These are phyloP conservation scores for Crucibulum laeve DNA, from an alignment of 768 basidiomycete genomes.

Conservation along the genomic window DNA sequence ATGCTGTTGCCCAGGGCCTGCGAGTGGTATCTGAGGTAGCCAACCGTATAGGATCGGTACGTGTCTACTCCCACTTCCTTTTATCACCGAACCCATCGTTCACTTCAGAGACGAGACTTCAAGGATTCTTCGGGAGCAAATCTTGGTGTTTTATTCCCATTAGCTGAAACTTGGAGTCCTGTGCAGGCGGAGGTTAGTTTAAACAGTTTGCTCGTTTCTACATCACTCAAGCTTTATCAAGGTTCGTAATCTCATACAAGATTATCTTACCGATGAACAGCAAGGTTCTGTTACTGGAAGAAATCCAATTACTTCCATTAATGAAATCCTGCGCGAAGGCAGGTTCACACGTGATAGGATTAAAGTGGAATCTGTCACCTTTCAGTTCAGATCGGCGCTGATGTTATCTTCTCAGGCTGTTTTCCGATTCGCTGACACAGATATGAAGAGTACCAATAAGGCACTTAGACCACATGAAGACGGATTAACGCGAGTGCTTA, in stretches of 20 bases:
- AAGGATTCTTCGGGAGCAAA: constrained; percentile 81
- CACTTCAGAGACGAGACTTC: constrained; percentile 77
- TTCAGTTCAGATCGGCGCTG: not conserved
- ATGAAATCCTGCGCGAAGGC: constrained; percentile 86
- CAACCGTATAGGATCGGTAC: constrained; percentile 84
- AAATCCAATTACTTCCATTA: constrained; percentile 90
- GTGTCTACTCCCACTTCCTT: constrained; percentile 25
- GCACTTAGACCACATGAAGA: constrained; percentile 77
- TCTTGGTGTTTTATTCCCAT: constrained; percentile 71
- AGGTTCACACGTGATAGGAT: constrained; percentile 72
- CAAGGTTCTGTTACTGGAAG: constrained; percentile 73
- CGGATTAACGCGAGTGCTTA: constrained; percentile 74
- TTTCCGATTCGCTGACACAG: constrained; percentile 91
- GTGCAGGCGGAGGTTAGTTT: constrained; percentile 80
- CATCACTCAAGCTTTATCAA: constrained; percentile 23
- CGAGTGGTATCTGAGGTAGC: constrained; percentile 88
- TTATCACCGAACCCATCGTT: not conserved
- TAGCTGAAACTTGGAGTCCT: constrained; percentile 84
- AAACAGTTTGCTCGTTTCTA: not conserved
- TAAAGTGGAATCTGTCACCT: constrained; percentile 47
- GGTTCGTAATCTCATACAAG: constrained; percentile 80
- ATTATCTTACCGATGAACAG: constrained; percentile 92
- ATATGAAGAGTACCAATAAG: constrained; percentile 65
- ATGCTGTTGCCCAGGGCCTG: constrained; percentile 89
- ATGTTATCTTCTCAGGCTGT: constrained; percentile 52